Conservation (phyloP, 345 rosid species). For the Rubroshorea leprosula region DNA sequence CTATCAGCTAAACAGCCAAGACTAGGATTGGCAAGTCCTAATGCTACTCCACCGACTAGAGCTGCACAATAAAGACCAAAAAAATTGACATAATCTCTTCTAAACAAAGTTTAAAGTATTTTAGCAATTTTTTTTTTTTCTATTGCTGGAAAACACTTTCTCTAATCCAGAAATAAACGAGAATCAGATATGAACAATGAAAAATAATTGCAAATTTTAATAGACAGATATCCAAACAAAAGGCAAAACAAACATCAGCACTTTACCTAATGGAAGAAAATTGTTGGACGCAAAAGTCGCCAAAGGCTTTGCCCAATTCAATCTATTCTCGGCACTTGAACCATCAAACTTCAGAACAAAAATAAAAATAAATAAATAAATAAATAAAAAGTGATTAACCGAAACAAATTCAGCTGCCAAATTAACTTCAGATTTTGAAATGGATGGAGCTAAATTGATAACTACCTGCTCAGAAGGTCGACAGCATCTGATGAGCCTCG, state of each 20-base stretch:
- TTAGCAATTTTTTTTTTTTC: no score
- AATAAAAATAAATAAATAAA: no score
- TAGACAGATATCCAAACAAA: neutral
- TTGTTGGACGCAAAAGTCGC: slow-evolving; percentile 43
- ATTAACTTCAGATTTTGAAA: neutral
- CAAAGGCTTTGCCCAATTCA: slow-evolving; percentile 42
- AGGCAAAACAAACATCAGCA: no score
- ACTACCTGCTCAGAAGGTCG: slow-evolving; percentile 39
- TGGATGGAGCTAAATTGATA: neutral
- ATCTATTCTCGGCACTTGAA: slow-evolving; percentile 21
- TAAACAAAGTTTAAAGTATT: no score
- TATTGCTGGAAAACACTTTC: no score
- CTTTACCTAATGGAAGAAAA: slow-evolving; percentile 76
- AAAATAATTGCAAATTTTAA: neutral
- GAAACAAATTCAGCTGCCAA: neutral
- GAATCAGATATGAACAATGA: neutral
- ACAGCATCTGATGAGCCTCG: slow-evolving; percentile 37
- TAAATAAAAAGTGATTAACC: slow-evolving; percentile 1
- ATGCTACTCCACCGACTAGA: slow-evolving; percentile 68
- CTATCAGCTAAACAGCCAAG: slow-evolving; percentile 84
- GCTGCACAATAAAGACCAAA: slow-evolving; percentile 34
- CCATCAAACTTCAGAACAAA: slow-evolving; percentile 30
- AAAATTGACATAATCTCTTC: neutral
- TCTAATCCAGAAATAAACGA: neutral
- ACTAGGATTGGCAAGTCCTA: slow-evolving; percentile 79